Base-by-base conservation (phyloP, 2,329 filamentous ascomycete species). In the Diaporthe sp. region DNA sequence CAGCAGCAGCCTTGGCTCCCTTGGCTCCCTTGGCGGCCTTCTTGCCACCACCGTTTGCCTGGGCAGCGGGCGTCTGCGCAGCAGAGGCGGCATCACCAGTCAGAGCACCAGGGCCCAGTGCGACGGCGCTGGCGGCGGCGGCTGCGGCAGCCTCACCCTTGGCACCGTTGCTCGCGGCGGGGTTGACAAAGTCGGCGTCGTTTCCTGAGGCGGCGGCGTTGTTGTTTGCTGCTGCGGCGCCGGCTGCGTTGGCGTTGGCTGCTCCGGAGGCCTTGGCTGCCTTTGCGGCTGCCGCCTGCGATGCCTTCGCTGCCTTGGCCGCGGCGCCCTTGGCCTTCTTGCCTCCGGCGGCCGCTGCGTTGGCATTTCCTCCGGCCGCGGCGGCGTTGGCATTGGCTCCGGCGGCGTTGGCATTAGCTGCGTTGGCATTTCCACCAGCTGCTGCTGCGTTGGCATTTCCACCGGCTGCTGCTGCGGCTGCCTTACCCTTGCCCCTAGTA, bases 171-270 rank as follows among this genome's bases (percentile, higher is more conserved):
- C 74, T 69, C 15, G 72, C 71, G n/a, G 70, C 71, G 3, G 64
- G 25, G 64, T 76, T 75, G 6, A 73, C 67, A 47, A 67, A 45
- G 25, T 64, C 13, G 55, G 57, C 57, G 47, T 64, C 84, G 3
- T 86, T 86, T 7, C 83, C 84, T 76, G 87, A 85, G 67, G 86
- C 86, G 58, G 86, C 85, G 75, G 87, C 83, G 68, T 81, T 82
- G 66, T 79, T 78, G 4, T n/a, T n/a, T n/a, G n/a, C n/a, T n/a
- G n/a, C n/a, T n/a, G n/a, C n/a, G n/a, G n/a, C n/a, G n/a, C n/a
- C n/a, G n/a, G n/a, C n/a, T n/a, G n/a, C n/a, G n/a, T n/a, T n/a
- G n/a, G n/a, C n/a, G n/a, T n/a, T 22, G 30, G 33, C 55, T 1
- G 61, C 60, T 15, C 68, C 25, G n/a, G 68, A 19, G 15, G 61